phyloP scores from a whole-genome alignment of 495 filamentous ascomycete species.

The Aspergillus coremiiformis region DNA sequence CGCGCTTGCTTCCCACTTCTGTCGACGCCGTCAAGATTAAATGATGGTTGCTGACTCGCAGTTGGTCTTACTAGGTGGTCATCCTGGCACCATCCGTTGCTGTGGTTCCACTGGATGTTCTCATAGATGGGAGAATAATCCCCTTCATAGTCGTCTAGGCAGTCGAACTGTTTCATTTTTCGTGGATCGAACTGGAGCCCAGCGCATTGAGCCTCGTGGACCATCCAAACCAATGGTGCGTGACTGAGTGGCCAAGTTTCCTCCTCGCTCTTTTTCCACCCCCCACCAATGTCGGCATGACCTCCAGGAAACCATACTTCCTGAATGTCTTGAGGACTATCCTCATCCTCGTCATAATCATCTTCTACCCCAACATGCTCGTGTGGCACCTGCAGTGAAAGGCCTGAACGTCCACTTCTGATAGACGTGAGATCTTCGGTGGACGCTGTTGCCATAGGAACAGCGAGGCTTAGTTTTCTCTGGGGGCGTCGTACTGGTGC shows the following conservation, averaged over 20 bases:
- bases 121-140: slow-evolving; percentile 38
- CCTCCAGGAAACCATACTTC: slow-evolving; percentile 81
- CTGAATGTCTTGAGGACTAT: slow-evolving; percentile 64
- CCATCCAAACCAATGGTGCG: slow-evolving; percentile 76
- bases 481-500: slow-evolving; percentile 11
- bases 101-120: slow-evolving; percentile 30
- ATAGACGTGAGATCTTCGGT: slow-evolving; percentile 33
- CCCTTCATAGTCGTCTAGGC: slow-evolving; percentile 44
- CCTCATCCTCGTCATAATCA: slow-evolving; percentile 51
- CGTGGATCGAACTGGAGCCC: slow-evolving; percentile 63
- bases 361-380: slow-evolving; percentile 13
- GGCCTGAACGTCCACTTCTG: slow-evolving; percentile 30
- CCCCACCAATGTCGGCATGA: slow-evolving; percentile 79
- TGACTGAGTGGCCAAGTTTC: slow-evolving; percentile 60
- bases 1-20: slow-evolving; percentile 18
- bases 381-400: slow-evolving; percentile 32
- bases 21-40: not conserved
- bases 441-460: slow-evolving; percentile 22
- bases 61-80: slow-evolving; percentile 5
- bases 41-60: not conserved
- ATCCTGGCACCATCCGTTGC: slow-evolving; percentile 17
- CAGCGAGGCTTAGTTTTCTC: slow-evolving; percentile 22
- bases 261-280: slow-evolving; percentile 58
- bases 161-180: slow-evolving; percentile 61
- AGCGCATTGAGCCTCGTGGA: slow-evolving; percentile 66